Evolutionary conservation across 768 basidiomycete genomes (phyloP).

Genomic region (Boletellus emodensis): DNA sequence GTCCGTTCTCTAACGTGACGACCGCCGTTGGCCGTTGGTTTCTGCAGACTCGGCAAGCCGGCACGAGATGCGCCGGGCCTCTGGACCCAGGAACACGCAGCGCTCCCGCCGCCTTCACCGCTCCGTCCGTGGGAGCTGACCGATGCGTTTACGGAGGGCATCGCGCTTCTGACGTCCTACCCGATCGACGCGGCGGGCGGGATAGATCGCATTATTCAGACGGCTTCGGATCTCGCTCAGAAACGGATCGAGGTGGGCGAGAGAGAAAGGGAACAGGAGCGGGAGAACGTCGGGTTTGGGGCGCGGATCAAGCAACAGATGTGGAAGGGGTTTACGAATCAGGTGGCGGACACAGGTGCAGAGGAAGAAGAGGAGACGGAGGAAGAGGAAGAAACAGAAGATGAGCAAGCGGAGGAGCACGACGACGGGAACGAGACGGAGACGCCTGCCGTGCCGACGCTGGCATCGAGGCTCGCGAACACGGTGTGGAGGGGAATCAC

Average conservation of each 20-base stretch:
- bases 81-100: constrained; percentile 47
- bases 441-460: constrained; percentile 32
- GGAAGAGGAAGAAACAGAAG: constrained; percentile 35
- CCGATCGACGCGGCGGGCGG: constrained; percentile 65
- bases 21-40: not conserved
- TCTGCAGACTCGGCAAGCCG: constrained; percentile 50
- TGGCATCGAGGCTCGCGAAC: constrained; percentile 53
- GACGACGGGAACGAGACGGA: constrained; percentile 48
- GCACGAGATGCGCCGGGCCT: constrained; percentile 42
- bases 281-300: constrained; percentile 44
- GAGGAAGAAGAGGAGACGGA: constrained; percentile 29
- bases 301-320: constrained; percentile 54
- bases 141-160: constrained; percentile 65
- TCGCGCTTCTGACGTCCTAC: constrained; percentile 61
- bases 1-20: not conserved
- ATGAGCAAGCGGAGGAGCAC: constrained; percentile 22
- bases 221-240: constrained; percentile 54
- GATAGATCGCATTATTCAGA: constrained; percentile 66
- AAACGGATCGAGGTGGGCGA: constrained; percentile 43
- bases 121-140: constrained; percentile 49
- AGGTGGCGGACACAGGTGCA: constrained; percentile 33
- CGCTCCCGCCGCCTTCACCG: constrained; percentile 39
- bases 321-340: constrained; percentile 67
- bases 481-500: constrained; percentile 77
- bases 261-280: constrained; percentile 25